Percentiles rank a stretch among this genome's conserved stretches.
These are phyloP conservation scores for Raffaelea deltoideospora DNA, from an alignment of 2,329 filamentous ascomycete genomes.

Conservation along the genomic window DNA sequence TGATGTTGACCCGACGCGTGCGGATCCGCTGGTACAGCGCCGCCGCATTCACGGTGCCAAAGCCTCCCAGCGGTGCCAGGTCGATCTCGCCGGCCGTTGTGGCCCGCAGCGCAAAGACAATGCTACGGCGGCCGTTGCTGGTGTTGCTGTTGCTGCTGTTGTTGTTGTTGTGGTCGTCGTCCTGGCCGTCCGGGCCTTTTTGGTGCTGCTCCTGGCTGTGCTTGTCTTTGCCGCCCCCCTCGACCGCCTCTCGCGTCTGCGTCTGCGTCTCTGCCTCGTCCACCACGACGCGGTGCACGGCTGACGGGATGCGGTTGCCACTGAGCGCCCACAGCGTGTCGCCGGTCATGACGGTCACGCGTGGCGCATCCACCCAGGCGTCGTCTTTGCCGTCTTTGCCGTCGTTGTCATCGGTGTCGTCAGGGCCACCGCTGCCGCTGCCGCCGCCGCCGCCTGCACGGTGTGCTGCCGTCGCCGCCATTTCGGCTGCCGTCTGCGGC, in stretches of 20 bases:
- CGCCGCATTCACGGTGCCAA: constrained; percentile 3
- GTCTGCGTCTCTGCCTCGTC: not conserved
- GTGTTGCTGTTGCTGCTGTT: not conserved
- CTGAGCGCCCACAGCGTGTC: constrained; percentile 9
- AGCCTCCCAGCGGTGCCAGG: constrained; percentile 5
- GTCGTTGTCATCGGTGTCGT: too few relatives aligned
- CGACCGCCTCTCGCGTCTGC: not conserved
- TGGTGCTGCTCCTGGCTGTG: too few relatives aligned
- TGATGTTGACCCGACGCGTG: constrained; percentile 10
- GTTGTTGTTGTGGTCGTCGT: not conserved
- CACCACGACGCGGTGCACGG: constrained; percentile 10
- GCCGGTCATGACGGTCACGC: constrained; percentile 10
- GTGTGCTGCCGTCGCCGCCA: not conserved
- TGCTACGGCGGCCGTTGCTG: constrained; percentile 8
- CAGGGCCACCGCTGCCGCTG: too few relatives aligned
- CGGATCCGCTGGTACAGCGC: constrained; percentile 9
- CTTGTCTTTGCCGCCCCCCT: too few relatives aligned
- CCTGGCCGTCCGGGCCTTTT: too few relatives aligned
- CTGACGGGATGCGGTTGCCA: constrained; percentile 7
- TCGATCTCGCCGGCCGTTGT: constrained; percentile 7
- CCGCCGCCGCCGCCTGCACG: not conserved
- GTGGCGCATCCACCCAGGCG: constrained; percentile 8
- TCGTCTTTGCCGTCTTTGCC: not conserved
- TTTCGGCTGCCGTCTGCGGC: not conserved
- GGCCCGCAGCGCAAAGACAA: constrained; percentile 11